A percentile compares a stretch with the other conserved stretches of the same genome.
Evolutionary conservation across 192 early-diverging fungal species (phyloP).

Genomic region (Physocladia obscura): DNA sequence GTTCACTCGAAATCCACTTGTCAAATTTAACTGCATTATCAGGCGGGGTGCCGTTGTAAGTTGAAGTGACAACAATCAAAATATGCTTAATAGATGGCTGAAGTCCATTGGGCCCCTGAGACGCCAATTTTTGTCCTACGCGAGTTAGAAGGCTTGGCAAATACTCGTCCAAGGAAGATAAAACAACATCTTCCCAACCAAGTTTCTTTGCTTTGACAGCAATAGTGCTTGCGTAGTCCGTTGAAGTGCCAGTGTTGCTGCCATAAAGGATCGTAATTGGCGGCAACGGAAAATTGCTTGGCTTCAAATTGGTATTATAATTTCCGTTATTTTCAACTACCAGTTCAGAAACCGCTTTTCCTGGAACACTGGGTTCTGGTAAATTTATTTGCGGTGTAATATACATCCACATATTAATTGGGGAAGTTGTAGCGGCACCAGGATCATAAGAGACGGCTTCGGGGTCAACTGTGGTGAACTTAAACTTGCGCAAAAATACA

Average conservation of each 20-base stretch:
- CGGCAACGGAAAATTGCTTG: background rate
- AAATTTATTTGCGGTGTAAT: conserved; percentile 12
- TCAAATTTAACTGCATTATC: conserved; percentile 53
- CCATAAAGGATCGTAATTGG: conserved; percentile 51
- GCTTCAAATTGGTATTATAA: background rate
- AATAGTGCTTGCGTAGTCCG: conserved; percentile 52
- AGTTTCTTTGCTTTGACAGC: conserved; percentile 33
- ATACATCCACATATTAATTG: conserved; percentile 30
- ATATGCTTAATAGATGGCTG: conserved; percentile 9
- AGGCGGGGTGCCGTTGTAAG: conserved; percentile 55
- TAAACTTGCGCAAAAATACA: conserved; percentile 46
- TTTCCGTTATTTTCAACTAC: background rate
- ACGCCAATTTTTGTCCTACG: too few species aligned
- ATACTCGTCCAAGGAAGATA: conserved; percentile 31
- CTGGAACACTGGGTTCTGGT: background rate
- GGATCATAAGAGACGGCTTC: conserved; percentile 22
- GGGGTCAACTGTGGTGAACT: conserved; percentile 30
- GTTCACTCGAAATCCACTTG: conserved; percentile 24
- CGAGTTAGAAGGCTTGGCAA: too few species aligned
- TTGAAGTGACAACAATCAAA: conserved; percentile 41
- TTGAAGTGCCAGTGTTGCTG: conserved; percentile 53
- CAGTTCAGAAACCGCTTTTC: background rate
- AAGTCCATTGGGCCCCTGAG: background rate
- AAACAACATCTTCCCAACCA: conserved; percentile 26
- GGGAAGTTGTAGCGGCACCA: conserved; percentile 23